Base-by-base conservation (phyloP, 805 yeast species). In the Torulaspora franciscae region DNA sequence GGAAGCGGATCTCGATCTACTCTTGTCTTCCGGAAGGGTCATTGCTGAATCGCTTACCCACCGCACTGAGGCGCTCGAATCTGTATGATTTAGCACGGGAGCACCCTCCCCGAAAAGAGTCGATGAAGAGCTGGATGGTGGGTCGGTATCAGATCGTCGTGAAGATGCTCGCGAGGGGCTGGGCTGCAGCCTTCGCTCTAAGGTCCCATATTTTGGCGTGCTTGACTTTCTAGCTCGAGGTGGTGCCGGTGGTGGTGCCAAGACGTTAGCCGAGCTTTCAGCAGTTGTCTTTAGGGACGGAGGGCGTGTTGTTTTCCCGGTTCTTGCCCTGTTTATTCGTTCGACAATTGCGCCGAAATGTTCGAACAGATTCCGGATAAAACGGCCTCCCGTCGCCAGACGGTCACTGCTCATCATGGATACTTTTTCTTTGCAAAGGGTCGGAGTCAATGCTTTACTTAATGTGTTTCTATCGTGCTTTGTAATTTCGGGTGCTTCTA, bases 341-440 rank as follows among this genome's bases (percentile, higher is more conserved):
- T 51, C 30, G 42, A 50, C 40, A 9, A 76, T 61, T 4, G 52
- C 50, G 2, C 56, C 60, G 81, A 84, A 83, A 52, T 70, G 58
- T 27, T 70, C 76, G 32, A 83, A 54, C 6, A 82, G 51, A 47
- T 76, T 79, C 43, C 72, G 74, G 15, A 80, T 63, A 45, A 75
- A 78, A 38, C 85, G 66, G 19, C 72, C 69, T 1, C 82, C 79
- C 13, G 82, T 70, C 6, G 75, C 68, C 6, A 73, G 51, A 37
- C 71, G 64, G 49, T 79, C 80, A 33, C 72, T 70, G 47, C 71
- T 74, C 44, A 61, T 61, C 19, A 67, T 54, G 3, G 73, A 68
- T 3, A 69, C 56, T 27, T 64, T 65, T 51, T 76, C 76, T 35
- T 82, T 82, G 45, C 82, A 73, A 26, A 84, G 52, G 10, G 83